phyloP scores from a whole-genome alignment of 2,329 filamentous ascomycete species.

The Harringtonia aguacate region DNA sequence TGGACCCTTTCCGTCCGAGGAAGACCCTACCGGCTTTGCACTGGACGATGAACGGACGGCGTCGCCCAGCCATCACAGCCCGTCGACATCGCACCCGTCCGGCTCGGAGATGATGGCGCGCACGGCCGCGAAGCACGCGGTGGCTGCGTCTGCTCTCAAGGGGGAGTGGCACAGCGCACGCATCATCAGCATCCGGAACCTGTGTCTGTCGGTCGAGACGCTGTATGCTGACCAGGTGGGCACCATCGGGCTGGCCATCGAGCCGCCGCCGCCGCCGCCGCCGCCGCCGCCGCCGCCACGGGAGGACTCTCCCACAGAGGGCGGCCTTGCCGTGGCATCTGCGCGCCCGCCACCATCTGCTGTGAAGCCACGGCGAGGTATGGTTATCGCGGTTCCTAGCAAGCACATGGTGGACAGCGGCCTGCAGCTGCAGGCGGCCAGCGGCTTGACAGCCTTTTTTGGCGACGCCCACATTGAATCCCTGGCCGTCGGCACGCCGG shows the following conservation, averaged over 20 bases:
- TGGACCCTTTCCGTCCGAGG: constrained; percentile 62
- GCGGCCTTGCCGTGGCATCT: too few species aligned
- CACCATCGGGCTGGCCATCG: constrained; percentile 70
- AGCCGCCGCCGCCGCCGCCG: constrained; percentile 15
- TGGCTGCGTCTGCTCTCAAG: constrained; percentile 39
- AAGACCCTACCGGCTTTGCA: constrained; percentile 37
- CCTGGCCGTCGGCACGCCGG: constrained; percentile 55
- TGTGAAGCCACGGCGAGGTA: constrained; percentile 59
- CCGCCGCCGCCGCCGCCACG: background rate
- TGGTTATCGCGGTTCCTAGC: constrained; percentile 62
- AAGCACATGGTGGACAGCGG: constrained; percentile 45
- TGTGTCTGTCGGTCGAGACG: constrained; percentile 70
- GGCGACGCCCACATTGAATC: constrained; percentile 48
- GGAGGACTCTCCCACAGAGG: too few species aligned
- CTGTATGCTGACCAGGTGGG: constrained; percentile 77
- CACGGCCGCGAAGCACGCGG: constrained; percentile 39
- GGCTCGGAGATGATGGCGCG: constrained; percentile 42
- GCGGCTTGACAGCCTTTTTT: constrained; percentile 63
- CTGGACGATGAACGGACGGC: constrained; percentile 34
- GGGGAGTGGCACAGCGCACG: constrained; percentile 72
- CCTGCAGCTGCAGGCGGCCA: constrained; percentile 51
- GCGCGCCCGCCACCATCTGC: too few species aligned
- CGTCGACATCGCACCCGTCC: constrained; percentile 42
- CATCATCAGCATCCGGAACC: constrained; percentile 77
- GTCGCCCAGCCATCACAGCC: constrained; percentile 34